Conservation (phyloP, 2,329 filamentous ascomycete genomes). For the Lasiodiplodia gonubiensis region DNA sequence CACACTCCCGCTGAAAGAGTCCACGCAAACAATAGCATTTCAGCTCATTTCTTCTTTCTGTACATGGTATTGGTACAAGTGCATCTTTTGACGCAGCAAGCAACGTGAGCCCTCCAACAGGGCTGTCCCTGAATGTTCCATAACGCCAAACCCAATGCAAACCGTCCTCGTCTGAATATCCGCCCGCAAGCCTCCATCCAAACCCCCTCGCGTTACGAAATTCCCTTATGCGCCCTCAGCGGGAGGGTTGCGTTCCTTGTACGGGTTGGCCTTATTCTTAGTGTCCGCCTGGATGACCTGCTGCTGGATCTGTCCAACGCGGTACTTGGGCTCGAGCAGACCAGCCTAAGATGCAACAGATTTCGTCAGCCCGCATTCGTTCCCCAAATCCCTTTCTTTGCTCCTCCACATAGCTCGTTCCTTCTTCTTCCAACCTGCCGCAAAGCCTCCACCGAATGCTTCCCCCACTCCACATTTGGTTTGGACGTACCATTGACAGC, state of each 20-base stretch:
- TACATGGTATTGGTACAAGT: conserved; percentile 22
- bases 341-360: conserved; percentile 35
- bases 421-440: neutral
- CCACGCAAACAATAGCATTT: neutral
- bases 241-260: neutral
- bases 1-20: neutral
- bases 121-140: neutral
- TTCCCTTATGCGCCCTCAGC: neutral
- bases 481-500: conserved; percentile 71
- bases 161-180: neutral
- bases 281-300: conserved; percentile 40
- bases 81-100: conserved; percentile 8
- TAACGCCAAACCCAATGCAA: conserved; percentile 22
- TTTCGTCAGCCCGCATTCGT: neutral
- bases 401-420: neutral
- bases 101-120: neutral
- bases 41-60: neutral
- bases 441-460: neutral
- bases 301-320: conserved; percentile 41
- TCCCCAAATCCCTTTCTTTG: neutral
- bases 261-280: neutral
- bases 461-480: neutral
- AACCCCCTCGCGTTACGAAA: no score
- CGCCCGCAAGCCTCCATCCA: neutral
- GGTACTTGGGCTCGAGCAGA: conserved; percentile 46